These are phyloP conservation scores for Petunia hybrid DNA, from an alignment of 305 asterid genomes.

Conservation along the genomic window DNA sequence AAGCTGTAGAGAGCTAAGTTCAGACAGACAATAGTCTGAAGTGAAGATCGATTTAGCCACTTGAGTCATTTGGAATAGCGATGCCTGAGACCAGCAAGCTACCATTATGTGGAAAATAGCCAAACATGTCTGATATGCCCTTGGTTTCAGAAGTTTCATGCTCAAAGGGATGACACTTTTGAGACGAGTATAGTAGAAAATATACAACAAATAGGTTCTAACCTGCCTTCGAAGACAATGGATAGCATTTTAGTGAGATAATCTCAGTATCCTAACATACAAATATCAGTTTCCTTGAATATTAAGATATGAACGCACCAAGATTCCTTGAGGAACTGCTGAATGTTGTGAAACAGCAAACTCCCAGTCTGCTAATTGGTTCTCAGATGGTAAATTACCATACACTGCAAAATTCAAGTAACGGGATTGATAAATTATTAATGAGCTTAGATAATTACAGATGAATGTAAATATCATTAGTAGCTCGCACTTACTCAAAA, in stretches of 20 bases:
- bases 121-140: too few species aligned
- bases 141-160: too few species aligned
- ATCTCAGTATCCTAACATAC: too few species aligned
- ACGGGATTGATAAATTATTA: too few species aligned
- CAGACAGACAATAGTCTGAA: background rate
- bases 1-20: background rate
- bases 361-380: conserved; percentile 94
- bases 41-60: conserved; percentile 3
- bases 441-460: background rate
- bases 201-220: too few species aligned
- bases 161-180: too few species aligned
- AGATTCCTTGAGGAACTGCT: conserved; percentile 95
- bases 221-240: too few species aligned
- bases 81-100: background rate
- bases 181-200: too few species aligned
- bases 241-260: too few species aligned
- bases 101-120: too few species aligned
- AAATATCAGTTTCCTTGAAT: background rate
- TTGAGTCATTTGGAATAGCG: background rate
- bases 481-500: conserved; percentile 67
- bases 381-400: conserved; percentile 90
- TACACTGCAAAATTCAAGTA: conserved; percentile 64
- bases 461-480: background rate
- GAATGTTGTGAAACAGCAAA: conserved; percentile 96
- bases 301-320: conserved; percentile 57